Evolutionary conservation across 176 grass and related monocot species (phyloP).

Genomic region (Paspalum vaginatum): DNA sequence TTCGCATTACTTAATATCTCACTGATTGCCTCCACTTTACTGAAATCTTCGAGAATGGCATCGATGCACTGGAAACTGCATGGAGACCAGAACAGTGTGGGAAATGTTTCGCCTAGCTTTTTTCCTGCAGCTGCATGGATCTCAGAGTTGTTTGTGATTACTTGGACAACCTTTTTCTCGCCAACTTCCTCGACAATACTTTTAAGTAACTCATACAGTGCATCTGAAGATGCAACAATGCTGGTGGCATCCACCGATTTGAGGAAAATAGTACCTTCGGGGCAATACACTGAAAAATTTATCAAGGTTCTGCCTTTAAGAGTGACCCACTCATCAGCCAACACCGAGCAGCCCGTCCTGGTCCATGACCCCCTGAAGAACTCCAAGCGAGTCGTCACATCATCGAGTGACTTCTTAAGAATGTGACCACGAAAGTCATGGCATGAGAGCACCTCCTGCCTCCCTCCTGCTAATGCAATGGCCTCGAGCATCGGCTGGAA

Average conservation of each 20-base stretch:
- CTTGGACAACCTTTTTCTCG: conserved; percentile 75
- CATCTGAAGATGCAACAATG: conserved; percentile 61
- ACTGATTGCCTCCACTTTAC: conserved; percentile 57
- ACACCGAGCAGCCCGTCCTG: conserved; percentile 75
- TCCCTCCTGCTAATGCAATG: conserved; percentile 48
- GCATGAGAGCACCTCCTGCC: conserved; percentile 59
- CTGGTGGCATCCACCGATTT: conserved; percentile 76
- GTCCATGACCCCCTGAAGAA: conserved; percentile 63
- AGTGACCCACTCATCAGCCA: conserved; percentile 74
- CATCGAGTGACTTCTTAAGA: conserved; percentile 72
- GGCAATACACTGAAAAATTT: conserved; percentile 86
- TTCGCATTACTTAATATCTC: conserved; percentile 84
- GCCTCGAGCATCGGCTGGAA: conserved; percentile 88
- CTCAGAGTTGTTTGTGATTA: conserved; percentile 78
- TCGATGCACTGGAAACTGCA: conserved; percentile 82
- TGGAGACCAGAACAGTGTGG: conserved; percentile 88
- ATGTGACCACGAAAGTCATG: conserved; percentile 72
- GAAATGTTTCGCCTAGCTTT: conserved; percentile 68
- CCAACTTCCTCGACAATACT: conserved; percentile 77
- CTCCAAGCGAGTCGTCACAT: conserved; percentile 53
- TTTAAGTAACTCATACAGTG: conserved; percentile 74
- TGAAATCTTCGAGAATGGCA: conserved; percentile 85
- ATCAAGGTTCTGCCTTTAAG: conserved; percentile 72
- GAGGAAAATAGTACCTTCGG: conserved; percentile 86
- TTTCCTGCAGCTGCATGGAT: conserved; percentile 62